phyloP scores from a whole-genome alignment of 2,329 filamentous ascomycete genomes.

The Aspergillus fructus region DNA sequence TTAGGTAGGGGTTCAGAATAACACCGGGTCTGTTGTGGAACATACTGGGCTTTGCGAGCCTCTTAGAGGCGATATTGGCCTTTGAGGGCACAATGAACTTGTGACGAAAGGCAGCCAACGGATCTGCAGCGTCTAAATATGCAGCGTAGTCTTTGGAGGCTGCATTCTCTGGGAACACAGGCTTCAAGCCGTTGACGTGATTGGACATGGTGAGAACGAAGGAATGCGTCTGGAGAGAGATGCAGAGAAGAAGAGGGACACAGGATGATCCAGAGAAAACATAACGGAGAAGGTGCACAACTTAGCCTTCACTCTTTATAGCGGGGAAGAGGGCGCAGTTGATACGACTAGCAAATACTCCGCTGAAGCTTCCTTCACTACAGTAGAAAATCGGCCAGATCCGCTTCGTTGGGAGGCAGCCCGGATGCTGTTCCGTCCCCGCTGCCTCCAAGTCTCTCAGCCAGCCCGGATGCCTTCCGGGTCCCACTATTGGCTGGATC shows the following conservation, averaged over 20 bases:
- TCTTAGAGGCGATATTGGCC: constrained; percentile 65
- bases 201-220: constrained; percentile 16
- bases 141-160: constrained; percentile 39
- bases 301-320: not conserved
- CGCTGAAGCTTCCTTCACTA: not conserved
- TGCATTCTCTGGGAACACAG: constrained; percentile 32
- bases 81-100: constrained; percentile 78
- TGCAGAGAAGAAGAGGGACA: not conserved
- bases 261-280: not conserved
- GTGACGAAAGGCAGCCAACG: constrained; percentile 60
- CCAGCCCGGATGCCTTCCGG: constrained; percentile 3
- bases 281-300: not conserved
- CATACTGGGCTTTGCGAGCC: constrained; percentile 46
- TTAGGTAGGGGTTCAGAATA: constrained; percentile 12
- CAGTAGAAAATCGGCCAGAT: not conserved
- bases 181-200: constrained; percentile 20
- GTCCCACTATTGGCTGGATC: not conserved
- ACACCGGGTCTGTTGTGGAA: not conserved
- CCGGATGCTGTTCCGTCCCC: constrained; percentile 27
- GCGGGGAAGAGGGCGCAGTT: not conserved
- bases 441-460: not conserved
- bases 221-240: not conserved
- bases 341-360: not conserved
- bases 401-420: not conserved
- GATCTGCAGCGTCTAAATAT: constrained; percentile 60